Base-by-base conservation (phyloP, 768 basidiomycete species). In the Lentinula guzmanii region DNA sequence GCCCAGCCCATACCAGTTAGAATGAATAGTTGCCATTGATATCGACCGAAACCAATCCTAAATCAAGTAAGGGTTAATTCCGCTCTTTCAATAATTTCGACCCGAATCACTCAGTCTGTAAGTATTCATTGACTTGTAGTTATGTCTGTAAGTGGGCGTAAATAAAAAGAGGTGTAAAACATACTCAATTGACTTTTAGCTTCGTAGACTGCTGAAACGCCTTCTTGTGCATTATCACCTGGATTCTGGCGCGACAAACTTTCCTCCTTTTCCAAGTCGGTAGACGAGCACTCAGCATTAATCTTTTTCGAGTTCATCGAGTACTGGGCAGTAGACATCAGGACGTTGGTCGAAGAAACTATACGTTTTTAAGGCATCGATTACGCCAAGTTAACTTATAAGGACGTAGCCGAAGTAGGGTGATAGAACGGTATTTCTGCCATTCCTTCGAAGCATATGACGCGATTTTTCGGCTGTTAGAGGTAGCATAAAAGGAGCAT, bases 21-120 rank as follows among this genome's bases (percentile, higher is more conserved):
- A 28, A 74, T 18, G 65, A 82, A 81, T 34, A 82, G 73, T 64
- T 82, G 77, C 57, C 71, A 68, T 59, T 82, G 81, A 69, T 82
- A 82, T 45, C 72, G 74, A 13, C 81, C 81, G 45, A 78, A 82
- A 53, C 81, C 80, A 52, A 82, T 79, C 61, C 80, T 81, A 65
- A 52, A 10, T 39, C 8, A 28, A 34, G 10, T 13, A 18, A 55
- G 64, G 58, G 56, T 34, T 10, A 18, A 31, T 58, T 21, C 5
- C 28, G 24, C 16, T 15, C 9, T 24, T 24, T 21, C 13, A 16
- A 28, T 15, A 7, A 16, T 15, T 43, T n/a, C 33, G 6, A 18
- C 4, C 13, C 21, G 13, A 69, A 73, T 11, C 37, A 79, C 78
- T 81, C 79, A 43, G 78, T 72, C 66, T 80, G 78, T 67, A 81